Conservation (phyloP, 208 protist species). For the Naegleria lovaniensis region DNA sequence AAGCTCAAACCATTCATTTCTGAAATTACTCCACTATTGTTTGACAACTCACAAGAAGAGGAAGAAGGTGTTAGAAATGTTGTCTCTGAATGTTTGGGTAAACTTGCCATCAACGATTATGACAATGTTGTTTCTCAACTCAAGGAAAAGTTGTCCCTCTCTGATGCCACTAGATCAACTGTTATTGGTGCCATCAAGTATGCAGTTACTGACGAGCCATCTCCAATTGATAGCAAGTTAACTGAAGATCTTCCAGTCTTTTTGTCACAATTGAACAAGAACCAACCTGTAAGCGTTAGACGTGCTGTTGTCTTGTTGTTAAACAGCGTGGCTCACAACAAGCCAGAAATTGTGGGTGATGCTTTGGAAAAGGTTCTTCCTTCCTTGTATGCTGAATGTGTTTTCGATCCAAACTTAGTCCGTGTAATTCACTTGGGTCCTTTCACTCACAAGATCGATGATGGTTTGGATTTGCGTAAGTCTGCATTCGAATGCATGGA, state of each 20-base stretch:
- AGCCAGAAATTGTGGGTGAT: slow-evolving; percentile 18
- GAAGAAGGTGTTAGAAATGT: slow-evolving; percentile 69
- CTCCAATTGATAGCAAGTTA: slow-evolving; percentile 23
- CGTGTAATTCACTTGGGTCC: slow-evolving; percentile 73
- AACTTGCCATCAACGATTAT: slow-evolving; percentile 56
- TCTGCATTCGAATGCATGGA: slow-evolving; percentile 84
- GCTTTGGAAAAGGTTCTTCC: not conserved
- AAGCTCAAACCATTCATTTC: slow-evolving; percentile 24
- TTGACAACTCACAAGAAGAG: slow-evolving; percentile 41
- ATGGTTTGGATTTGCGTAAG: slow-evolving; percentile 83
- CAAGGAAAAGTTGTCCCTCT: slow-evolving; percentile 12
- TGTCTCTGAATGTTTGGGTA: slow-evolving; percentile 69
- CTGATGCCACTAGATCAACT: slow-evolving; percentile 35
- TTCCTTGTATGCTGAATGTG: not conserved
- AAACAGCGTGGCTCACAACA: slow-evolving; percentile 11
- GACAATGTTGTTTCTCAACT: slow-evolving; percentile 47
- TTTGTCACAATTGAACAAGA: slow-evolving; percentile 43
- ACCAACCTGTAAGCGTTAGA: slow-evolving; percentile 37
- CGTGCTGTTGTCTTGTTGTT: not conserved
- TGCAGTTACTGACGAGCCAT: slow-evolving; percentile 43
- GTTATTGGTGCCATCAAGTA: slow-evolving; percentile 59
- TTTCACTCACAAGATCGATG: slow-evolving; percentile 84
- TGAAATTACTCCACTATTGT: slow-evolving; percentile 39
- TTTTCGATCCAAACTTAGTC: slow-evolving; percentile 42
- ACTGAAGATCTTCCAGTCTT: slow-evolving; percentile 40